Evolutionary conservation across 1,139 yeast genomes (phyloP).

Genomic region (Candida sanyaensis): DNA sequence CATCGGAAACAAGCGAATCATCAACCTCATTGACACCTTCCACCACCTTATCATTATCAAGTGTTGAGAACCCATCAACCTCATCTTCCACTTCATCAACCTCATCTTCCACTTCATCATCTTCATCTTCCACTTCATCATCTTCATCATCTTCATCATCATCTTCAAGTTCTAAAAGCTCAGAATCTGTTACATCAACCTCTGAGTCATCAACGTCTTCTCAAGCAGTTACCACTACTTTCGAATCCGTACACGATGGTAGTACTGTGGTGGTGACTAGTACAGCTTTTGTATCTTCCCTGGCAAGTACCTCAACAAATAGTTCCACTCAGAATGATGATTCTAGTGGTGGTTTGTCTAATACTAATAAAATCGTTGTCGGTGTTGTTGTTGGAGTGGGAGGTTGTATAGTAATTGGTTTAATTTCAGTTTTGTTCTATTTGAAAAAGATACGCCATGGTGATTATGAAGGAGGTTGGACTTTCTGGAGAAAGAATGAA

Average conservation of each 20-base stretch:
- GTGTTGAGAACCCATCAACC: too few relatives aligned
- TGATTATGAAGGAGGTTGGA: conserved; percentile 44
- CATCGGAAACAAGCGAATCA: conserved; percentile 2
- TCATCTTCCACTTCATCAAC: too few relatives aligned
- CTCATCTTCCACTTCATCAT: too few relatives aligned
- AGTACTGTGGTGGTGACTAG: conserved; percentile 40
- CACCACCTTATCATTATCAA: conserved; percentile 3
- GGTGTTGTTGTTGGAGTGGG: conserved; percentile 57
- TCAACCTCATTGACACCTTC: conserved; percentile 2
- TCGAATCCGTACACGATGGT: conserved; percentile 37
- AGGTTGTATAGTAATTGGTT: conserved; percentile 42
- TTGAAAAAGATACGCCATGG: conserved; percentile 35
- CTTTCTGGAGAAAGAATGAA: conserved; percentile 54
- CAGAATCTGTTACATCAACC: conserved; percentile 9
- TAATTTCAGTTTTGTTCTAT: conserved; percentile 36
- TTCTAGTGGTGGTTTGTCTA: conserved; percentile 36
- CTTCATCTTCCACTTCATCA: too few relatives aligned
- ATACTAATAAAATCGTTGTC: conserved; percentile 48
- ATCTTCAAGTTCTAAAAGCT: too few relatives aligned
- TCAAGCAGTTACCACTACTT: conserved; percentile 27
- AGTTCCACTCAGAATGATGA: conserved; percentile 15
- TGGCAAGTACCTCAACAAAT: conserved; percentile 29
- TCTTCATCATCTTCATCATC: too few relatives aligned
- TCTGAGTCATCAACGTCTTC: conserved; percentile 13
- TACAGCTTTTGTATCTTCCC: conserved; percentile 31